Evolutionary conservation across 2,329 filamentous ascomycete species (phyloP), one percentile per base, ranked within the genome.

Genomic region (Didymella glomerata): DNA sequence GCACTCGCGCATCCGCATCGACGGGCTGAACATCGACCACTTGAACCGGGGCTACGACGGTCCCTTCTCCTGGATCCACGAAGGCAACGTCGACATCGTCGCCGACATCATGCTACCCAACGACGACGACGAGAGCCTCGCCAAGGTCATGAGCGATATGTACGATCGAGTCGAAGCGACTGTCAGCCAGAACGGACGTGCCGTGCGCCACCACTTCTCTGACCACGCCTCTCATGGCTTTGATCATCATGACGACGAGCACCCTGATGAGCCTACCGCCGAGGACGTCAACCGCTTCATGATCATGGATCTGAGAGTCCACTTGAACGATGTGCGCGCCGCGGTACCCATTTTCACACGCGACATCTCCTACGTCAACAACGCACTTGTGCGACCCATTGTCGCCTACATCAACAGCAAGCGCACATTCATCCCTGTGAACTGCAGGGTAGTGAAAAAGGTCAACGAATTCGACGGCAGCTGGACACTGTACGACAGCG

Each of bases 331-430:
- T 66, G 93, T 97, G 44, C 92, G 93, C 67, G 95, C 95, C 27
- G 89, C 90, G 2, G 93, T 99, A 1, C 95, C 95, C 0, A 85
- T 98, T 49, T 98, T 99, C 80, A 96, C 91, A 1, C 89, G 87
- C 16, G 90, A 97, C 73, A 86, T 98, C 48, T 96, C 92, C 0
- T 99, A 98, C 76, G 90, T 97, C 70, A 98, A 97, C 78, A 96
- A 96, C 76, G 93, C 95, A 1, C 87, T 98, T 4, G 92, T 98
- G 34, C 88, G 95, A 4, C 95, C 95, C 16, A 99, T 99, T 61
- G 93, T 99, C 40, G 95, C 95, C 7, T 99, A 98, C 76, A 98
- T 99, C 79, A 99, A 99, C 78, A 91, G 92, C 41, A 92, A 93
- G 76, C 90, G 89, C 73, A 96, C 94, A 0, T 98, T 97, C 72